Percentiles rank a stretch among this genome's conserved stretches.
Conservation (phyloP, 176 grass and related monocot genomes). For the Avena insularis region DNA sequence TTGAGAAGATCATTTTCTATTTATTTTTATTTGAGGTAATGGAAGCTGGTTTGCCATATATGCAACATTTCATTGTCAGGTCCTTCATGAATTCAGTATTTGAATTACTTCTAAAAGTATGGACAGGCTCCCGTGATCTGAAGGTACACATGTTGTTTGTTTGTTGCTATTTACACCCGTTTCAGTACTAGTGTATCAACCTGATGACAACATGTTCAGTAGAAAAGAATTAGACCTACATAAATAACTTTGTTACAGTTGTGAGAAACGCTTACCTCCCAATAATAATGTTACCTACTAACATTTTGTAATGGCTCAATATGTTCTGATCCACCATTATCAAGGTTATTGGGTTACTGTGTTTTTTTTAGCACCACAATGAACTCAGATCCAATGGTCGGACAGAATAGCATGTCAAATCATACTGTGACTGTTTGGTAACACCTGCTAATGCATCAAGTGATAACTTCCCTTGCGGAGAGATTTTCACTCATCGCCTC, state of each 20-base stretch:
- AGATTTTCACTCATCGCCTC: not conserved
- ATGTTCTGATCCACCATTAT: slow-evolving; percentile 5
- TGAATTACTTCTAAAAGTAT: slow-evolving; percentile 91
- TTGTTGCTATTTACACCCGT: slow-evolving; percentile 31
- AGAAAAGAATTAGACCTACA: slow-evolving; percentile 9
- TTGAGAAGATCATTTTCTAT: not conserved
- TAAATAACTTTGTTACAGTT: slow-evolving; percentile 9
- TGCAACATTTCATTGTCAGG: slow-evolving; percentile 54
- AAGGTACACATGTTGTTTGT: slow-evolving; percentile 54
- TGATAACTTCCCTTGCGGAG: slow-evolving; percentile 11
- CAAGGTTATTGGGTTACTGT: not conserved
- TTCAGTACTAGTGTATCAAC: slow-evolving; percentile 27
- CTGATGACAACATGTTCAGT: not conserved
- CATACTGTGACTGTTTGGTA: not conserved
- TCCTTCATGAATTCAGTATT: slow-evolving; percentile 99
- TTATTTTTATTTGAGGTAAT: slow-evolving; percentile 28
- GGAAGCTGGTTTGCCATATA: slow-evolving; percentile 30
- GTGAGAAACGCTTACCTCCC: slow-evolving; percentile 24
- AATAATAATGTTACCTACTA: not conserved
- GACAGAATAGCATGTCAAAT: slow-evolving; percentile 5
- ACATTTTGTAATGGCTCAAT: not conserved
- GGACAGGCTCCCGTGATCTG: slow-evolving; percentile 83
- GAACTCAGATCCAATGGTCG: not conserved
- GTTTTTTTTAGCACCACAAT: not conserved
- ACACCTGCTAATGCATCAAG: slow-evolving; percentile 1